Evolutionary conservation across 1,139 yeast species (phyloP), one percentile per base, ranked within the genome.

Genomic region (Suhomyces choctaworum): DNA sequence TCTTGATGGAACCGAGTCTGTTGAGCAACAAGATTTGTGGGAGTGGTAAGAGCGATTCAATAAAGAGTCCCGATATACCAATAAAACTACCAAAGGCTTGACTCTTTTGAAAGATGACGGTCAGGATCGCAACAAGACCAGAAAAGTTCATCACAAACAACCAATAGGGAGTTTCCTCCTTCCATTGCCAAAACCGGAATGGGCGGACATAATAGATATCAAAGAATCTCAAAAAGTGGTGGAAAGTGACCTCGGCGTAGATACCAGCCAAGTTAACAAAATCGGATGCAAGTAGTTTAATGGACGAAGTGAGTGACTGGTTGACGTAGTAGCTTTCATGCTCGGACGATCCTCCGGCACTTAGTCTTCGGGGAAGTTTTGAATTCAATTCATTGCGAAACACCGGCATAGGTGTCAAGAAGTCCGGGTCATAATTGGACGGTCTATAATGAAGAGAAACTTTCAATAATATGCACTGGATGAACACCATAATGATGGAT

Each of bases 151-250:
- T 51, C 6, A 88, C 51, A 52, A 82, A 87, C 46, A 62, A 68
- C 95, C 95, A 86, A 60, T 80, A 88, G 14, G 59, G 62, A 3
- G 42, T 51, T 36, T 79, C 75, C 5, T 78, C 69, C 43, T 74
- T 69, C 96, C 96, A 88, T 58, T 87, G 95, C 96, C 97, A 88
- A 51, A 88, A 86, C 25, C 70, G 60, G 34, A 66, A 71, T 1
- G 90, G 82, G 42, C 95, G 65, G 34, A 69, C 65, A 50, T 78
- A 83, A 51, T 76, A 76, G 19, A 85, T 85, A 54, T 84, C 92
- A 56, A 82, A 84, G 39, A 81, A 70, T 36, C 78, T 69, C 21
- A 83, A 50, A 26, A 64, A 50, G 33, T 72, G 64, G n/a, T 38
- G 37, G 34, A 57, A 49, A 9, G 41, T 14, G 12, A 53, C 44